Percentiles rank a stretch among this genome's conserved stretches.
These are phyloP conservation scores for Mortierella sp. DNA, from an alignment of 371 early-diverging fungal genomes.

Conservation along the genomic window DNA sequence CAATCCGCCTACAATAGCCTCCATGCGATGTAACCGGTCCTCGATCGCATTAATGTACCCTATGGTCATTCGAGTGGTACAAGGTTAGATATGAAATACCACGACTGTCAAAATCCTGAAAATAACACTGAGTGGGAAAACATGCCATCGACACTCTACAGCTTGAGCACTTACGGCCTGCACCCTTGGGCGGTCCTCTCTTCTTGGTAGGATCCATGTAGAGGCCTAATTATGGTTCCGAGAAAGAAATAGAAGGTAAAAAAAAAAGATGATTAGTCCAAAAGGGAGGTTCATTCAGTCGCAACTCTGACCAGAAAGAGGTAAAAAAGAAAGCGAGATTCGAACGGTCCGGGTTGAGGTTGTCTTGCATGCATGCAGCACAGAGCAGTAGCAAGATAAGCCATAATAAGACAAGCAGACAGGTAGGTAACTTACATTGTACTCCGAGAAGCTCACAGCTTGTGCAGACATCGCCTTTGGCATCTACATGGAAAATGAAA, in stretches of 20 bases:
- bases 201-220: constrained; percentile 57
- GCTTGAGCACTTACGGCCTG: constrained; percentile 47
- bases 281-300: not conserved
- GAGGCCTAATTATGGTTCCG: constrained; percentile 21
- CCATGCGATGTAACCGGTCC: constrained; percentile 72
- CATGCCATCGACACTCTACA: not conserved
- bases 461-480: constrained; percentile 47
- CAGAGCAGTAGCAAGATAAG: not conserved
- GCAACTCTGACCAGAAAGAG: not conserved
- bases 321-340: not conserved
- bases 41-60: constrained; percentile 85
- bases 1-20: constrained; percentile 65
- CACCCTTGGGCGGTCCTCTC: constrained; percentile 55
- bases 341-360: not conserved
- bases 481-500: constrained; percentile 26
- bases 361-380: not conserved
- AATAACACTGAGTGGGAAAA: not conserved
- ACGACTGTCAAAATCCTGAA: constrained; percentile 2
- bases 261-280: not conserved
- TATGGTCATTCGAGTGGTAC: constrained; percentile 9
- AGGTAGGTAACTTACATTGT: constrained; percentile 31
- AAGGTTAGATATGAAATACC: not conserved
- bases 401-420: not conserved
- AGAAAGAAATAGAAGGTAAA: not conserved
- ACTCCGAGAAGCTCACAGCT: constrained; percentile 53